Evolutionary conservation across 192 early-diverging fungal genomes (phyloP).

Genomic region (Chytriomyces sp.): DNA sequence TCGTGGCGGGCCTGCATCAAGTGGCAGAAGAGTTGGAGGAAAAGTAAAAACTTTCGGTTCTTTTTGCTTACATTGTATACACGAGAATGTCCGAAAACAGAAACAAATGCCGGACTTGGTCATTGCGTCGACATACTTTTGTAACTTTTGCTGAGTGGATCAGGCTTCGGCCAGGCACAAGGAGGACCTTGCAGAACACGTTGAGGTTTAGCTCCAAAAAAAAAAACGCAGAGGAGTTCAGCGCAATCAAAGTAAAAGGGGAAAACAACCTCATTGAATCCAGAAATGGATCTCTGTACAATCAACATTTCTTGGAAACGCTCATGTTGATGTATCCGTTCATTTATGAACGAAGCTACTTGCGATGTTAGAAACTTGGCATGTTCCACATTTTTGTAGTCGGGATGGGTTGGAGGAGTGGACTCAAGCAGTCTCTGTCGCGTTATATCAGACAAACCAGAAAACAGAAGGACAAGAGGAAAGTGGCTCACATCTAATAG

Average conservation of each 20-base stretch:
- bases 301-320: slow-evolving; percentile 72
- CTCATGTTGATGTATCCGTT: slow-evolving; percentile 80
- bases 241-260: no score
- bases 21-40: background rate
- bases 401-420: slow-evolving; percentile 74
- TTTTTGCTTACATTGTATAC: slow-evolving; percentile 51
- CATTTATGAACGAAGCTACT: slow-evolving; percentile 80
- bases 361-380: slow-evolving; percentile 66
- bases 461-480: slow-evolving; percentile 55
- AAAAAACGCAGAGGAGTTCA: no score
- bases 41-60: background rate
- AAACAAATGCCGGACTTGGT: slow-evolving; percentile 74
- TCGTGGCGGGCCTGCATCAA: background rate
- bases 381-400: slow-evolving; percentile 71
- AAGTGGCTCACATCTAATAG: slow-evolving; percentile 64
- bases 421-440: slow-evolving; percentile 21
- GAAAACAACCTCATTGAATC: slow-evolving; percentile 51
- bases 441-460: background rate
- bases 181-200: slow-evolving; percentile 52
- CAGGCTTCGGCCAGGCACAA: slow-evolving; percentile 72
- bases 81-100: slow-evolving; percentile 81
- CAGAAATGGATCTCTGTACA: slow-evolving; percentile 68
- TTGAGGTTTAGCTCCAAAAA: no score
- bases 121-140: slow-evolving; percentile 71
- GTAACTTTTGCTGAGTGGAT: slow-evolving; percentile 68